Evolutionary conservation across 2,329 filamentous ascomycete species (phyloP), one percentile per base, ranked within the genome.

Genomic region (Sarocladium strictum): DNA sequence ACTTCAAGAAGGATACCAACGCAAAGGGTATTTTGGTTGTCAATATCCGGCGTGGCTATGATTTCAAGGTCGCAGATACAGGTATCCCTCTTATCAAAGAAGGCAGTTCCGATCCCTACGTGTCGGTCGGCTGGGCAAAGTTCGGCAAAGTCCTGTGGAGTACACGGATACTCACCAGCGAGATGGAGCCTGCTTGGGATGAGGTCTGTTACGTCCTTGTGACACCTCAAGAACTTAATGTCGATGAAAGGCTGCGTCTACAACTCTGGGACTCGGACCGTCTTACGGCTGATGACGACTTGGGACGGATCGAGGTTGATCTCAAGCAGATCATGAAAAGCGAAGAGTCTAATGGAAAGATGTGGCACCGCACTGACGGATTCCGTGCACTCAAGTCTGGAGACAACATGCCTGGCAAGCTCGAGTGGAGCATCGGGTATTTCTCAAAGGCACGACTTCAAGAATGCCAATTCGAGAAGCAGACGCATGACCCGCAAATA

Each of bases 241-340:
- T 88, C 0, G 79, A 85, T 21, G 86, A 89, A 67, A 82, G 80
- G 32, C 65, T 91, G 10, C 79, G 86, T 2, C 63, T 90, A 1
- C 86, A 90, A 62, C 72, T 90, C 0, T 91, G 87, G 87, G 87
- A 91, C 61, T 88, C 85, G 2, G 87, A 90, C 64, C 82, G 83
- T 41, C 78, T 81, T 53, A 86, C 83, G 2, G 86, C 86, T 1
- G 87, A 90, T 62, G 87, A 90, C 60, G 86, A 90, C 61, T 73
- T 90, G 1, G 87, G 87, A 15, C 79, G 86, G 15, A 86, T 90
- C 14, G 87, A 90, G 64, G 68, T 90, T 9, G 80, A 83, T 56
- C 67, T 90, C 29, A 85, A 85, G 62, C 68, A 80, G 3, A 63
- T 90, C 5, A 89, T 90, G 79, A 76, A 75, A 54, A 74, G 72